These are phyloP conservation scores for Tylopilus orsonianus DNA, from an alignment of 1,284 basidiomycete species.

Conservation along the genomic window DNA sequence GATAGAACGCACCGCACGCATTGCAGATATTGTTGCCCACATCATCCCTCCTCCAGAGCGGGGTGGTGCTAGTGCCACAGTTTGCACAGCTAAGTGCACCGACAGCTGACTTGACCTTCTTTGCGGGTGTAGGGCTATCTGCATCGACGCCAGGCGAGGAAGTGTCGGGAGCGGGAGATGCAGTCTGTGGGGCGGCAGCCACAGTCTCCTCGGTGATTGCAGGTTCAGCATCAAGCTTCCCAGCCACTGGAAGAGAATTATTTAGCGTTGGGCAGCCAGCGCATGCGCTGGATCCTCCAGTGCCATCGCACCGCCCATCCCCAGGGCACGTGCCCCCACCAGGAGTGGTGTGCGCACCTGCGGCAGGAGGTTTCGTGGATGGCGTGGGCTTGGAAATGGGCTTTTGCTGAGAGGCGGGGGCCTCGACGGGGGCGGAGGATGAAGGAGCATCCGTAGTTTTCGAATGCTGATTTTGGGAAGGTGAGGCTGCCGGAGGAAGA, in stretches of 20 bases:
- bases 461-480: constrained; percentile 35
- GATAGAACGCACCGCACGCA: constrained; percentile 78
- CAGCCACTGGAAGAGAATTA: constrained; percentile 60
- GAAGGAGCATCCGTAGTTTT: constrained; percentile 33
- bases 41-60: constrained; percentile 91
- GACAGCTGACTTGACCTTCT: constrained; percentile 47
- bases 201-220: constrained; percentile 22
- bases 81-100: constrained; percentile 87
- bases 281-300: constrained; percentile 87
- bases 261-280: constrained; percentile 94
- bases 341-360: constrained; percentile 34
- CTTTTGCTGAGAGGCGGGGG: constrained; percentile 27
- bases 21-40: constrained; percentile 92
- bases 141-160: constrained; percentile 34
- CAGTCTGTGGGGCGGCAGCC: constrained; percentile 14
- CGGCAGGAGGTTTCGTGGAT: constrained; percentile 25
- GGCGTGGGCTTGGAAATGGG: constrained; percentile 26
- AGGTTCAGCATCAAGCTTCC: constrained; percentile 38
- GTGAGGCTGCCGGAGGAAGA: constrained; percentile 23
- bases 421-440: constrained; percentile 28
- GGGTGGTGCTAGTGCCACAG: constrained; percentile 92
- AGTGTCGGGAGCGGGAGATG: constrained; percentile 26
- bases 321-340: constrained; percentile 85
- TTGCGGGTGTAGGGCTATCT: constrained; percentile 28
- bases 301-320: constrained; percentile 93